Conservation (phyloP, 1,284 basidiomycete species). For the Vanrija humicola region DNA sequence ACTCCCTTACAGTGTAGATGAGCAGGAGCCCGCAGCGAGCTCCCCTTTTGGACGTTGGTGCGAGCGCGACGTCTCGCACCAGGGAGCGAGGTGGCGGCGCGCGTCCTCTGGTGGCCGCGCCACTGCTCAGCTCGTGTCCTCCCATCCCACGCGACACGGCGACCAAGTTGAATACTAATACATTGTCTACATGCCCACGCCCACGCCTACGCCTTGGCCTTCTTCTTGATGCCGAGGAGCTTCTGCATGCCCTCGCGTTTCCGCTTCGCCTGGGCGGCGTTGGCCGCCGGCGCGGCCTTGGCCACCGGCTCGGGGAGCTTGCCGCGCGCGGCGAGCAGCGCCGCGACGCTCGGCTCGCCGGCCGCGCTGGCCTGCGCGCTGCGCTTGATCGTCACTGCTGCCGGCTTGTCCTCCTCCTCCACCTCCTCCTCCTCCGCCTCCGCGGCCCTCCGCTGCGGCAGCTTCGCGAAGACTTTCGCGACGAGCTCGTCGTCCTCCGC, state of each 20-base stretch:
- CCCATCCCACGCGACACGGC: no score
- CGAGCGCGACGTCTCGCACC: no score
- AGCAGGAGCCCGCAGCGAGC: no score
- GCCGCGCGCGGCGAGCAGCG: constrained; percentile 66
- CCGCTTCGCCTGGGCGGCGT: constrained; percentile 58
- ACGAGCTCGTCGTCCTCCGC: constrained; percentile 91
- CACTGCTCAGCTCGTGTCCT: no score
- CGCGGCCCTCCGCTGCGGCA: constrained; percentile 36
- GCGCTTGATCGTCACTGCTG: constrained; percentile 67
- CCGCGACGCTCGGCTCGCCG: constrained; percentile 63
- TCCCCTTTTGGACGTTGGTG: no score
- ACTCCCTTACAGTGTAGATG: no score
- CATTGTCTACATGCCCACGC: no score
- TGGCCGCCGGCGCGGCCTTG: constrained; percentile 6
- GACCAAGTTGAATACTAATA: no score
- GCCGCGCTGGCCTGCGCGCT: constrained; percentile 48
- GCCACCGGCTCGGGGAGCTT: constrained; percentile 54
- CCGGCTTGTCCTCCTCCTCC: constrained; percentile 32
- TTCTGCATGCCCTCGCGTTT: constrained; percentile 47
- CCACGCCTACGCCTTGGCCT: constrained; percentile 9
- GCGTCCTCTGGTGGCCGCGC: no score
- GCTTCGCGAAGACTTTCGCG: constrained; percentile 76
- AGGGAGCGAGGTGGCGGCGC: no score
- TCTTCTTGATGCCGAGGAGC: constrained; percentile 59
- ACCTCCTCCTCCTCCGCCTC: constrained; percentile 4